A percentile compares a stretch with the other conserved stretches of the same genome.
phyloP scores from a whole-genome alignment of 495 filamentous ascomycete genomes.

The Xylaria sp. region DNA sequence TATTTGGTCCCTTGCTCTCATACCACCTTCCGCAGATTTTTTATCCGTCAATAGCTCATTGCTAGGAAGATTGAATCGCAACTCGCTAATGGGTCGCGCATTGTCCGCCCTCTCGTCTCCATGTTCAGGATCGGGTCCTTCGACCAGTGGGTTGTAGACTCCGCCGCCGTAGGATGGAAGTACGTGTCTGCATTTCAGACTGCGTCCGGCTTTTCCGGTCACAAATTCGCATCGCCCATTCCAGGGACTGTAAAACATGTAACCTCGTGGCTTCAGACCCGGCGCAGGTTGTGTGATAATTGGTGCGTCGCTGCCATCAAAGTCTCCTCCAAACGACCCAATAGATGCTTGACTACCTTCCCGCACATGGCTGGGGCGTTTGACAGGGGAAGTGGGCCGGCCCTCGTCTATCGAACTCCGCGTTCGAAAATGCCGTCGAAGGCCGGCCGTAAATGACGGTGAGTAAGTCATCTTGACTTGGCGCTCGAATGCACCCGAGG shows the following conservation, averaged over 20 bases:
- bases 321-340: conserved; percentile 45
- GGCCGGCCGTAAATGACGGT: conserved; percentile 48
- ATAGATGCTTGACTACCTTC: conserved; percentile 45
- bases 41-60: conserved; percentile 42
- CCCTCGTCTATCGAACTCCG: conserved; percentile 33
- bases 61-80: conserved; percentile 85
- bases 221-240: conserved; percentile 82
- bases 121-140: conserved; percentile 41
- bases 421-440: conserved; percentile 50
- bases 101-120: conserved; percentile 33
- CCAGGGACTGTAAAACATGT: conserved; percentile 84
- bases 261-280: conserved; percentile 56
- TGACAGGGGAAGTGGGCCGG: conserved; percentile 29
- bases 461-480: conserved; percentile 60
- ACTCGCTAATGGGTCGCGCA: conserved; percentile 73
- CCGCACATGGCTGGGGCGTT: conserved; percentile 39
- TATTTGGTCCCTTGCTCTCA: conserved; percentile 38
- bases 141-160: conserved; percentile 50
- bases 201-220: conserved; percentile 74
- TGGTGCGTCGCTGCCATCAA: conserved; percentile 39
- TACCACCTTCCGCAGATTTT: conserved; percentile 32
- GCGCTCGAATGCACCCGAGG: conserved; percentile 52
- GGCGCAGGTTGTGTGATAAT: conserved; percentile 53
- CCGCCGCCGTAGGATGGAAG: conserved; percentile 49
- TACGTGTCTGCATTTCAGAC: conserved; percentile 79